phyloP scores from a whole-genome alignment of 306 rosid genomes.

The Casuarina cunninghamiana region DNA sequence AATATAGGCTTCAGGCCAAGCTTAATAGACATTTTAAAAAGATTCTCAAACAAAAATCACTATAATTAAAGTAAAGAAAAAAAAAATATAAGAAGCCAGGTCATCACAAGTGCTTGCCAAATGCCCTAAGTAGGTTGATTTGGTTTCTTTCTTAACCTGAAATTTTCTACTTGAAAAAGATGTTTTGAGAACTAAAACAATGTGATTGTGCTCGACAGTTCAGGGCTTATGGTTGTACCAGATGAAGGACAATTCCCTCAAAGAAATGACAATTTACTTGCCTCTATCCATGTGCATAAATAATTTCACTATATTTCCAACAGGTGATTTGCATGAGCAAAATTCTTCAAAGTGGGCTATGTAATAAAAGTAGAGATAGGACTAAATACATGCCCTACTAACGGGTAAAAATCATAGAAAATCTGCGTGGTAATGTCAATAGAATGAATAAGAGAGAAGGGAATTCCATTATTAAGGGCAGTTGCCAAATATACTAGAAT shows the following conservation, averaged over 20 bases:
- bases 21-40: not conserved
- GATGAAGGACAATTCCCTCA: not conserved
- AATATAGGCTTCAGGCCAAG: not conserved
- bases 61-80: not conserved
- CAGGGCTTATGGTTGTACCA: not conserved
- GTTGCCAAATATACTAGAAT: not conserved
- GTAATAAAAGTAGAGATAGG: not conserved
- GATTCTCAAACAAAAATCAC: not conserved
- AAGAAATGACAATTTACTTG: not conserved
- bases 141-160: not conserved
- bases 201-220: not conserved
- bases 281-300: not conserved
- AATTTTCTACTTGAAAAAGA: not conserved
- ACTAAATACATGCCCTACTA: not conserved
- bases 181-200: not conserved
- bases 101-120: constrained; percentile 1
- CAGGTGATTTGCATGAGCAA: not conserved
- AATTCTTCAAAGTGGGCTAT: not conserved
- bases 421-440: too few species aligned
- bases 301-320: not conserved
- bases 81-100: not conserved
- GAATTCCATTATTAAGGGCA: too few species aligned
- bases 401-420: not conserved
- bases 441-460: too few species aligned
- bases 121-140: constrained; percentile 1